A percentile compares a stretch with the other conserved stretches of the same genome.
Evolutionary conservation across 495 filamentous ascomycete species (phyloP).

Genomic region (Hyaloscypha bicolor): DNA sequence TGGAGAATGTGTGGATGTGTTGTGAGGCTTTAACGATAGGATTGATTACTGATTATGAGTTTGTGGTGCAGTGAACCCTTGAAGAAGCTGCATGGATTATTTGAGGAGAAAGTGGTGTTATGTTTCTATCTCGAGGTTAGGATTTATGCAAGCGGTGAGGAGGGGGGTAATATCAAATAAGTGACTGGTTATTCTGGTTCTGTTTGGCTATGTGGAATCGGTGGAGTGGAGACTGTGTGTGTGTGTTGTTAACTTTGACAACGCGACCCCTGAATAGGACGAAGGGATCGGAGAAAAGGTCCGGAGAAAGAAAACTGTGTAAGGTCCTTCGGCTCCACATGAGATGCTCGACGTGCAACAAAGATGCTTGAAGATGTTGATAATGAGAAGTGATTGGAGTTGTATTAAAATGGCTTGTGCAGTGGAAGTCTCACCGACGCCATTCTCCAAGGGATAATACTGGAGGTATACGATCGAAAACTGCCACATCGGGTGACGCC

Average conservation of each 20-base stretch:
- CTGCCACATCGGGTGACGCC: too few species aligned
- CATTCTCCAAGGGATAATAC: too few species aligned
- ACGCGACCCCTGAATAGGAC: background rate
- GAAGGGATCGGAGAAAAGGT: background rate
- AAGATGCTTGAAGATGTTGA: background rate
- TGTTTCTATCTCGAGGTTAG: too few species aligned
- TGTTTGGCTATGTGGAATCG: background rate
- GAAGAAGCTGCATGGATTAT: too few species aligned
- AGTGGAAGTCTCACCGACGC: background rate
- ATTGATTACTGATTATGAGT: background rate
- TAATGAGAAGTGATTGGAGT: background rate
- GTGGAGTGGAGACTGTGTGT: background rate
- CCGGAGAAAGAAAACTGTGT: background rate
- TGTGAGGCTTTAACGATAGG: background rate
- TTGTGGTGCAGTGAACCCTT: background rate
- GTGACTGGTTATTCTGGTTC: background rate
- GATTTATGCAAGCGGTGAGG: background rate
- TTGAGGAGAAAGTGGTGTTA: too few species aligned
- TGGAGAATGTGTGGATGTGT: background rate
- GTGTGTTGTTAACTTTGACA: background rate
- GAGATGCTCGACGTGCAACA: background rate
- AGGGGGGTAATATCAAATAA: background rate
- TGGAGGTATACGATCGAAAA: too few species aligned
- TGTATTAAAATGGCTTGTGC: background rate
- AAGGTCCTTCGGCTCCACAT: background rate